Evolutionary conservation across 495 filamentous ascomycete species (phyloP).

Genomic region (Daldinia bambusicola): DNA sequence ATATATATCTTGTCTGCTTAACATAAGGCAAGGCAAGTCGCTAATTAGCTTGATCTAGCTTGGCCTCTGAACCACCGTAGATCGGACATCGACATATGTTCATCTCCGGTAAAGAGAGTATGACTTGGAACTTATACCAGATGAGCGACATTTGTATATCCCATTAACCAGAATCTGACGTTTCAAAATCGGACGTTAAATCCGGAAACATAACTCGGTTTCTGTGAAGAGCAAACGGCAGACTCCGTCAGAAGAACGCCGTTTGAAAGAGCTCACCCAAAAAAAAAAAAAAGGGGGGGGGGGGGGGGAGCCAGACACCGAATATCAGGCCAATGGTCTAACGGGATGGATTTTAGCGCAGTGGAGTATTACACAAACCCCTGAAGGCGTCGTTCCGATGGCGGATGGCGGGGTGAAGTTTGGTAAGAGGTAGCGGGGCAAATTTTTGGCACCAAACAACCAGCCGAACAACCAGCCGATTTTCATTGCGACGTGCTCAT

Average conservation of each 20-base stretch:
- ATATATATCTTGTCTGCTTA: too few relatives aligned
- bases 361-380: conserved; percentile 4
- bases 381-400: conserved; percentile 43
- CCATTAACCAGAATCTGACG: background rate
- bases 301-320: conserved; percentile 21
- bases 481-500: background rate
- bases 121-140: too few relatives aligned
- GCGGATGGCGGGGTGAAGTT: conserved; percentile 49
- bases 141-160: background rate
- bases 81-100: too few relatives aligned
- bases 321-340: conserved; percentile 3
- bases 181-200: background rate
- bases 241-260: conserved; percentile 26
- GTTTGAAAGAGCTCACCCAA: conserved; percentile 20
- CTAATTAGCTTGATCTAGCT: too few relatives aligned
- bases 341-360: conserved; percentile 10
- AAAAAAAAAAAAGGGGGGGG: too few relatives aligned
- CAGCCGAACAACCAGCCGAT: background rate
- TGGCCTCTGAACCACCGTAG: too few relatives aligned
- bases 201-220: conserved; percentile 14
- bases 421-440: conserved; percentile 44
- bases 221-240: conserved; percentile 31
- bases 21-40: too few relatives aligned
- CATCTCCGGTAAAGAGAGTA: too few relatives aligned
- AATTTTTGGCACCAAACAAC: conserved; percentile 21